phyloP scores from a whole-genome alignment of 176 grass and related monocot genomes.

The Leersia perrieri region DNA sequence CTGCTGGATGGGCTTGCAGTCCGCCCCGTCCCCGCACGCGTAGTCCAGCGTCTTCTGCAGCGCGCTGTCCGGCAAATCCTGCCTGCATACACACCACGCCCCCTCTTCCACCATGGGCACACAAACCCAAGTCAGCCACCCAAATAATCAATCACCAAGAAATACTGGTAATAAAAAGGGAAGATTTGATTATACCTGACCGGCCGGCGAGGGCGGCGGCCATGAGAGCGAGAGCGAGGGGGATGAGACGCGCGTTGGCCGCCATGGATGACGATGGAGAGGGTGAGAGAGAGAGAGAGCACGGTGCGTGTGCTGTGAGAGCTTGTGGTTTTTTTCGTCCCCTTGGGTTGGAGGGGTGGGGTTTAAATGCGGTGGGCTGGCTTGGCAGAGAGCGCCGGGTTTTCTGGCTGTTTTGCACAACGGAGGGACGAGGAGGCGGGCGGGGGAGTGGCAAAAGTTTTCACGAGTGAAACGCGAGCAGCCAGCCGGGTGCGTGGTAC shows the following conservation, averaged over 20 bases:
- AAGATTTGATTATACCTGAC: too few relatives aligned
- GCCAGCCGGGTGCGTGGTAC: not conserved
- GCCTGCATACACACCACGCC: slow-evolving; percentile 73
- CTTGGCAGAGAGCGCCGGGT: too few relatives aligned
- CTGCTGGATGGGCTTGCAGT: slow-evolving; percentile 60
- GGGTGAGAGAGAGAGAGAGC: not conserved
- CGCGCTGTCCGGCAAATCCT: slow-evolving; percentile 32
- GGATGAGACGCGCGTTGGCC: slow-evolving; percentile 2
- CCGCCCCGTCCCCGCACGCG: slow-evolving; percentile 72
- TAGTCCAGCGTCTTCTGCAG: slow-evolving; percentile 88
- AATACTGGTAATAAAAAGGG: too few relatives aligned
- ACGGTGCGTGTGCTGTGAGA: not conserved
- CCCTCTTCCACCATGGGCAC: too few relatives aligned
- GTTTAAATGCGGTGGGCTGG: not conserved
- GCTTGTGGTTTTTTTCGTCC: too few relatives aligned
- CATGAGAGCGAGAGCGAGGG: slow-evolving; percentile 1
- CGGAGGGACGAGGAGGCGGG: not conserved
- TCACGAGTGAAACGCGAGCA: not conserved
- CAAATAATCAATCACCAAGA: not conserved
- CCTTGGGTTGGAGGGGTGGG: not conserved
- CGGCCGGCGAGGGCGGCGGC: slow-evolving; percentile 15
- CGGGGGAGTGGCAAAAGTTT: not conserved
- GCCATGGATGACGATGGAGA: slow-evolving; percentile 13
- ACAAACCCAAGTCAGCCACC: not conserved
- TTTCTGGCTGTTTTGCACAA: not conserved